phyloP scores from a whole-genome alignment of 768 basidiomycete species.

The Lactarius pseudohatsudake region DNA sequence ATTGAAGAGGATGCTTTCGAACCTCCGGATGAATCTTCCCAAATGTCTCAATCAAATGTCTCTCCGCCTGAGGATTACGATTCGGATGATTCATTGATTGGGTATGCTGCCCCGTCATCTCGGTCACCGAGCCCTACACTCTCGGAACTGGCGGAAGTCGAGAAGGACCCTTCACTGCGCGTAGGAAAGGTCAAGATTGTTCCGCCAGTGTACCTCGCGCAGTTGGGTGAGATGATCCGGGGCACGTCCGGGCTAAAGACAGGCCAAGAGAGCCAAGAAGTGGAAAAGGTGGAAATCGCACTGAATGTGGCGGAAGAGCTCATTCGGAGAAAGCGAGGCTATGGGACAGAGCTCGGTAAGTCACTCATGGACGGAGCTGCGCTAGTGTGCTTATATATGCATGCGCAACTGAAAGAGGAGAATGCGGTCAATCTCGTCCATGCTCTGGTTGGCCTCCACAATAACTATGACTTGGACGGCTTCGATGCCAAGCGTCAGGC shows the following conservation, averaged over 20 bases:
- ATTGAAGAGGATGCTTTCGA: constrained; percentile 6
- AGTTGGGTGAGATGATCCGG: constrained; percentile 77
- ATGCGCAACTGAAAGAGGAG: constrained; percentile 58
- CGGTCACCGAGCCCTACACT: constrained; percentile 80
- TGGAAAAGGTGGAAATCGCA: constrained; percentile 78
- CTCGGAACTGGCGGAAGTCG: constrained; percentile 78
- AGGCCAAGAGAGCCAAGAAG: constrained; percentile 61
- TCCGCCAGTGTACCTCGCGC: constrained; percentile 88
- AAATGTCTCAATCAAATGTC: neutral
- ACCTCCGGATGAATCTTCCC: neutral
- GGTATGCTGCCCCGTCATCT: constrained; percentile 66
- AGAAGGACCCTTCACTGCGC: constrained; percentile 79
- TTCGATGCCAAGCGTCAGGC: constrained; percentile 79
- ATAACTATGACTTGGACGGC: constrained; percentile 80
- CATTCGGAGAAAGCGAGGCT: constrained; percentile 78
- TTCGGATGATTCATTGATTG: constrained; percentile 79
- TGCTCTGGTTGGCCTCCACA: constrained; percentile 68
- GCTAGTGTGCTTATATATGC: neutral
- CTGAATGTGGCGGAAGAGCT: constrained; percentile 77
- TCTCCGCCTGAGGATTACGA: constrained; percentile 46
- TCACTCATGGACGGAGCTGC: constrained; percentile 15
- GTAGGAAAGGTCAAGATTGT: constrained; percentile 65
- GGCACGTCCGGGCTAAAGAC: constrained; percentile 50
- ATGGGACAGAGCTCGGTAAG: constrained; percentile 87
- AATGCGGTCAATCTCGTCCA: constrained; percentile 83